Conservation (phyloP, 768 basidiomycete species). For the Boletus sp. region DNA sequence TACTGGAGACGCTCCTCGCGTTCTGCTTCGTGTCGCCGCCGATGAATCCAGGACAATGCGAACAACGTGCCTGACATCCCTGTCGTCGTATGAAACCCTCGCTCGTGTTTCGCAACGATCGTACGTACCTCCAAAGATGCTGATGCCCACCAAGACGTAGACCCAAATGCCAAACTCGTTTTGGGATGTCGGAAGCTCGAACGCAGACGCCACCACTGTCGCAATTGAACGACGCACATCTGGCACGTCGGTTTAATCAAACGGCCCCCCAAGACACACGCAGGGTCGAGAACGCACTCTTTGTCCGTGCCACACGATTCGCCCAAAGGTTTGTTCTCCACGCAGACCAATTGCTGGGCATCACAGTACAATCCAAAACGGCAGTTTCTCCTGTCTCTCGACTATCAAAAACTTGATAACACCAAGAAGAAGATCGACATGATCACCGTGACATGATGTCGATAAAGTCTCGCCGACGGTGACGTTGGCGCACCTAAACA, state of each 20-base stretch:
- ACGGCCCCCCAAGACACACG: constrained; percentile 29
- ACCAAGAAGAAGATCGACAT: too few relatives aligned
- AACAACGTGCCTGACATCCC: constrained; percentile 75
- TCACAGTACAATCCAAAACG: constrained; percentile 75
- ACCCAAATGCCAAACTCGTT: constrained; percentile 66
- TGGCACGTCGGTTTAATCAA: constrained; percentile 26
- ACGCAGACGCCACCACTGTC: constrained; percentile 61
- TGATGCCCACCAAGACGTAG: constrained; percentile 67
- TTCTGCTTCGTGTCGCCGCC: constrained; percentile 69
- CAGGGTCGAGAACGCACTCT: constrained; percentile 37
- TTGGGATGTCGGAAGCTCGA: constrained; percentile 52
- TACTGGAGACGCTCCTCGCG: constrained; percentile 85
- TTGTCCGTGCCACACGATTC: constrained; percentile 62
- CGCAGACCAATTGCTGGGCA: constrained; percentile 52
- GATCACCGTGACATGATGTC: constrained; percentile 77
- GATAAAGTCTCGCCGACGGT: constrained; percentile 62
- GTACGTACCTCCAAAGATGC: constrained; percentile 68
- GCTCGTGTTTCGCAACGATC: not conserved
- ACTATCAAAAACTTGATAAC: not conserved
- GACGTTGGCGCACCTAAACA: constrained; percentile 73
- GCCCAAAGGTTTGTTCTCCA: constrained; percentile 55
- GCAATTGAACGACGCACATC: constrained; percentile 80
- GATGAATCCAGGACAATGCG: constrained; percentile 67
- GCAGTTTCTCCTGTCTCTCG: constrained; percentile 62
- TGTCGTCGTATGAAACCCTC: constrained; percentile 26